These are phyloP conservation scores for Penicillium hesseltinei DNA, from an alignment of 2,329 filamentous ascomycete genomes.

Conservation along the genomic window DNA sequence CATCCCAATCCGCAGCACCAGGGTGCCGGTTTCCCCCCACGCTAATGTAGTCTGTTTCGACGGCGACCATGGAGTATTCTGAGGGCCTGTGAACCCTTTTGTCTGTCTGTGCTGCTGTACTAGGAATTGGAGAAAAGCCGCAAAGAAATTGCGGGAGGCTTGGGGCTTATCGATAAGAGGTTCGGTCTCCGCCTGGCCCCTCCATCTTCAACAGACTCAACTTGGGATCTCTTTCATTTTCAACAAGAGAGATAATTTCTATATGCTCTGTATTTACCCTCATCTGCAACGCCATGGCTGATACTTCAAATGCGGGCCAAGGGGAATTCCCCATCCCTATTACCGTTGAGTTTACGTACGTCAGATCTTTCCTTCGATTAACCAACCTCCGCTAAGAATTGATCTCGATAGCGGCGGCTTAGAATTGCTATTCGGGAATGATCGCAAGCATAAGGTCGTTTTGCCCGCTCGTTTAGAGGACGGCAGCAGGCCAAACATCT, in stretches of 20 bases:
- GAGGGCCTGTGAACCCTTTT: neutral
- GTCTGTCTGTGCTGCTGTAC: neutral
- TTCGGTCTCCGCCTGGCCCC: conserved; percentile 16
- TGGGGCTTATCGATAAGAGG: conserved; percentile 43
- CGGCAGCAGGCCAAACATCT: conserved; percentile 65
- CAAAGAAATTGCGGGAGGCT: conserved; percentile 22
- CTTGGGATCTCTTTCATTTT: conserved; percentile 2
- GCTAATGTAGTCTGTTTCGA: conserved; percentile 58
- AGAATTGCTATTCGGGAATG: conserved; percentile 87
- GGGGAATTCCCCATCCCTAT: conserved; percentile 50
- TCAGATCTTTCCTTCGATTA: conserved; percentile 4
- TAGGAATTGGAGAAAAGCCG: conserved; percentile 19
- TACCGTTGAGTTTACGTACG: conserved; percentile 72
- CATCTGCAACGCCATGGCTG: conserved; percentile 2
- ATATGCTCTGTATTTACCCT: neutral
- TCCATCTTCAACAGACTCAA: conserved; percentile 7
- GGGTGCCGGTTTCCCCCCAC: conserved; percentile 89
- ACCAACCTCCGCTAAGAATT: conserved; percentile 7
- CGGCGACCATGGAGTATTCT: conserved; percentile 36
- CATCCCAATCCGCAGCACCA: conserved; percentile 84
- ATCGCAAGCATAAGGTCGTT: conserved; percentile 68
- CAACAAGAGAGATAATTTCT: neutral
- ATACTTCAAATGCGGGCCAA: conserved; percentile 6
- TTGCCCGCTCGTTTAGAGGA: conserved; percentile 63
- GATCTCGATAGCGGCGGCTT: conserved; percentile 69